Conservation (phyloP, 2,329 filamentous ascomycete species). For the Chalaropsis thielavioides region DNA sequence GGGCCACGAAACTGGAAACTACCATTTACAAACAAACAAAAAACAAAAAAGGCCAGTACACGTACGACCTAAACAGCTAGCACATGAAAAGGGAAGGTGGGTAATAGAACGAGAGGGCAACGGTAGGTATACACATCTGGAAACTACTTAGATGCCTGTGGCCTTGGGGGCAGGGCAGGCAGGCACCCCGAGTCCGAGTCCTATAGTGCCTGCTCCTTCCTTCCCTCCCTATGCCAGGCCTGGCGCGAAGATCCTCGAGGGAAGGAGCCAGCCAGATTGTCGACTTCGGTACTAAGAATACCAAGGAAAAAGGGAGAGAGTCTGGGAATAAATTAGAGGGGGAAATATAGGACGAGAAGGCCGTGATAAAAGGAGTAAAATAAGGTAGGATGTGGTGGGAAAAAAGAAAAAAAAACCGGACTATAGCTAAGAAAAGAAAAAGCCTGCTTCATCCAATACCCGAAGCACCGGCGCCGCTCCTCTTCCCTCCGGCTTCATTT, state of each 20-base stretch:
- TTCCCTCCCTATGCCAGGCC: neutral
- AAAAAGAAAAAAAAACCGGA: neutral
- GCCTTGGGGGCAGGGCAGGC: neutral
- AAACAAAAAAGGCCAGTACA: neutral
- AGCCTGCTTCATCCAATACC: neutral
- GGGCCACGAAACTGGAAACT: neutral
- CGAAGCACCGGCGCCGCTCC: neutral
- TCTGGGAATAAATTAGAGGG: neutral
- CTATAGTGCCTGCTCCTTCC: neutral
- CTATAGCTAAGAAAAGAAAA: neutral
- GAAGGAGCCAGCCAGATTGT: constrained; percentile 2
- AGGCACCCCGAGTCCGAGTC: neutral
- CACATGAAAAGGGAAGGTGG: neutral
- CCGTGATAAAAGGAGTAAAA: neutral
- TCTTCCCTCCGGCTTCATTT: neutral
- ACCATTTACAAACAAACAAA: neutral
- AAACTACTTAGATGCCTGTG: neutral
- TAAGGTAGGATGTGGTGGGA: too few species aligned
- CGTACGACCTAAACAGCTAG: neutral
- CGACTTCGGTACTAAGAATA: neutral
- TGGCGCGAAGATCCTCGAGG: neutral
- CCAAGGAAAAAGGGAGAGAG: neutral
- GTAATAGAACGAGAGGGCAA: neutral
- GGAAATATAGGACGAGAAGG: neutral
- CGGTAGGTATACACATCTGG: neutral